Base-by-base conservation (phyloP, 2,329 filamentous ascomycete genomes). In the Cercospora brassicicola region DNA sequence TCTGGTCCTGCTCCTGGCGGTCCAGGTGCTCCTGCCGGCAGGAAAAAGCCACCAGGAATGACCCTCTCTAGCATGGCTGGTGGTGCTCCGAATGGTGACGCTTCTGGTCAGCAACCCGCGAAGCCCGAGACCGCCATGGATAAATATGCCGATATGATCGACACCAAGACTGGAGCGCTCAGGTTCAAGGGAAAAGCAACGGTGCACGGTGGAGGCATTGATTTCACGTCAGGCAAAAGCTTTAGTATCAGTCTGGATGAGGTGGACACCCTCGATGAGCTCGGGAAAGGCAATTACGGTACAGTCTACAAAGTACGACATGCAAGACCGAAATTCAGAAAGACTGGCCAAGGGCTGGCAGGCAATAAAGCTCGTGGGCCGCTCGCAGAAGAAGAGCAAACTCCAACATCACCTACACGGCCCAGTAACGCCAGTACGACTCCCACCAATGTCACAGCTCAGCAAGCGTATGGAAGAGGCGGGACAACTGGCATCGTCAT, bases 201-300 rank as follows among this genome's bases (percentile, higher is more conserved):
- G 4, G 91, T 99, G 63, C 94, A 94, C 71, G 89, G 92, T 28
- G 89, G 91, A 15, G 95, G 95, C 28, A 94, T 99, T 69, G 91
- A 98, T 76, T 99, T 99, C 77, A 90, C 91, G 26, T 93, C 91
- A 67, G 95, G 95, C 2, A 91, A 90, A 64, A 93, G 89, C 18
- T 98, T 99, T 80, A 93, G 87, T 76, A 98, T 99, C 76, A 98
- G 94, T 3, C 84, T 99, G 51, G 94, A 99, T 76, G 94, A 99
- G 79, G 91, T 99, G 5, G 93, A 98, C 75, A 94, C 92, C 1
- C 78, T 98, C 67, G 93, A 94, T 69, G 95, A 99, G 82, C 83
- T 99, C 11, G 95, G 95, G 57, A 99, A 98, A 81, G 95, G 95
- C 48, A 99, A 99, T 79, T 99, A 99, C 76, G 95, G 95, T 68